Conservation (phyloP, 257 asterid species). For the Knoxia roxburghii region DNA sequence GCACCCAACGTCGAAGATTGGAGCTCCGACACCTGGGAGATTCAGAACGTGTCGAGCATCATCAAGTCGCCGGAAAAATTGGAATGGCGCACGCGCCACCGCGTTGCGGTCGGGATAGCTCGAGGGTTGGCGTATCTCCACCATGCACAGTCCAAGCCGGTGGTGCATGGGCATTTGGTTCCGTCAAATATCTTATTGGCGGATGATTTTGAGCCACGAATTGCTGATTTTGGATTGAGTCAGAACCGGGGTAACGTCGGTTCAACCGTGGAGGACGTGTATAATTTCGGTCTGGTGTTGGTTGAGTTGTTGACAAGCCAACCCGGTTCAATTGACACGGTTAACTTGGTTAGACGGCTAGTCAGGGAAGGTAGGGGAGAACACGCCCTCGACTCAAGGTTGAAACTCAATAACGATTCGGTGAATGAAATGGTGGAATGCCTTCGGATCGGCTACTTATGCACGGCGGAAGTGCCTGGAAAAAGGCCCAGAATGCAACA, state of each 20-base stretch:
- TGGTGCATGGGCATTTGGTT: slow-evolving; percentile 72
- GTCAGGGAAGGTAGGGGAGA: slow-evolving; percentile 60
- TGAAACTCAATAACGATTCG: slow-evolving; percentile 44
- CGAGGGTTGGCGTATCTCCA: slow-evolving; percentile 93
- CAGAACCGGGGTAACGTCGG: slow-evolving; percentile 23
- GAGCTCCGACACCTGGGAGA: slow-evolving; percentile 93
- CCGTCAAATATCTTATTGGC: slow-evolving; percentile 58
- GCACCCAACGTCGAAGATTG: slow-evolving; percentile 75
- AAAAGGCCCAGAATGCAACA: slow-evolving; percentile 91
- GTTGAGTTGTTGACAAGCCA: slow-evolving; percentile 66
- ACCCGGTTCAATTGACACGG: slow-evolving; percentile 34
- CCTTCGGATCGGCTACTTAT: slow-evolving; percentile 77
- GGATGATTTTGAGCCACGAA: slow-evolving; percentile 76
- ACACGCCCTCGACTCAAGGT: slow-evolving; percentile 54
- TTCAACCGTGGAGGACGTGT: slow-evolving; percentile 63
- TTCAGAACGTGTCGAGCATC: slow-evolving; percentile 31
- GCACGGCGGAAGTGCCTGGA: slow-evolving; percentile 70
- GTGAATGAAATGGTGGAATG: slow-evolving; percentile 78
- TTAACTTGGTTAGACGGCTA: slow-evolving; percentile 48
- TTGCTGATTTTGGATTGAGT: slow-evolving; percentile 59
- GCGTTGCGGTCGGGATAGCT: slow-evolving; percentile 87
- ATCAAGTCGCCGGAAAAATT: slow-evolving; percentile 42
- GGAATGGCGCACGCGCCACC: slow-evolving; percentile 99
- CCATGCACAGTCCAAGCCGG: slow-evolving; percentile 78
- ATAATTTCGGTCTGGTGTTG: slow-evolving; percentile 62